Evolutionary conservation across 805 yeast genomes (phyloP).

Genomic region (Tetrapisispora fleetii): DNA sequence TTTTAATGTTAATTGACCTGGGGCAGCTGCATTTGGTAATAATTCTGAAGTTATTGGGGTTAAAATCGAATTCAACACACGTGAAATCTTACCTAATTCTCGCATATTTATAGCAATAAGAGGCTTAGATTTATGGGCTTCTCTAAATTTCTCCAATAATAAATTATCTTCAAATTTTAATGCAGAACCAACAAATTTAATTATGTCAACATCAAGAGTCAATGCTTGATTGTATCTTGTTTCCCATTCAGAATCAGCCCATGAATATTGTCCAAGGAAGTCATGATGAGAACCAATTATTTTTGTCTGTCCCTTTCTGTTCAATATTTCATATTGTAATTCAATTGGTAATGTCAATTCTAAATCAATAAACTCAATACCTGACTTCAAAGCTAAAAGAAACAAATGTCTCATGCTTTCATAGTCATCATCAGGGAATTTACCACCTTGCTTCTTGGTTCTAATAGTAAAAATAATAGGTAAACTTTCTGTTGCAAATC

Average conservation of each 20-base stretch:
- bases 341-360: conserved; percentile 60
- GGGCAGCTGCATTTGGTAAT: conserved; percentile 67
- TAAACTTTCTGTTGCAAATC: conserved; percentile 47
- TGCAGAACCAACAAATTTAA: conserved; percentile 81
- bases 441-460: conserved; percentile 74
- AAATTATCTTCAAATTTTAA: conserved; percentile 54
- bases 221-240: conserved; percentile 58
- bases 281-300: conserved; percentile 82
- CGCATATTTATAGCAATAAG: conserved; percentile 82
- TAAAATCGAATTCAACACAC: conserved; percentile 61
- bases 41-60: conserved; percentile 76
- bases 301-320: conserved; percentile 49
- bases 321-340: conserved; percentile 42
- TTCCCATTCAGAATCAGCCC: conserved; percentile 70
- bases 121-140: conserved; percentile 43
- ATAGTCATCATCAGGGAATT: conserved; percentile 51
- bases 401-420: conserved; percentile 42
- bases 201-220: conserved; percentile 55
- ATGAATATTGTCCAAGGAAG: conserved; percentile 47
- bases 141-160: conserved; percentile 58
- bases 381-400: conserved; percentile 58
- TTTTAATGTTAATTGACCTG: conserved; percentile 62
- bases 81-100: conserved; percentile 61
- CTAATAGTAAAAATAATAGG: conserved; percentile 80
- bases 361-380: conserved; percentile 72